Evolutionary conservation across 1,284 basidiomycete species (phyloP).

Genomic region (Tilletia walkeri): DNA sequence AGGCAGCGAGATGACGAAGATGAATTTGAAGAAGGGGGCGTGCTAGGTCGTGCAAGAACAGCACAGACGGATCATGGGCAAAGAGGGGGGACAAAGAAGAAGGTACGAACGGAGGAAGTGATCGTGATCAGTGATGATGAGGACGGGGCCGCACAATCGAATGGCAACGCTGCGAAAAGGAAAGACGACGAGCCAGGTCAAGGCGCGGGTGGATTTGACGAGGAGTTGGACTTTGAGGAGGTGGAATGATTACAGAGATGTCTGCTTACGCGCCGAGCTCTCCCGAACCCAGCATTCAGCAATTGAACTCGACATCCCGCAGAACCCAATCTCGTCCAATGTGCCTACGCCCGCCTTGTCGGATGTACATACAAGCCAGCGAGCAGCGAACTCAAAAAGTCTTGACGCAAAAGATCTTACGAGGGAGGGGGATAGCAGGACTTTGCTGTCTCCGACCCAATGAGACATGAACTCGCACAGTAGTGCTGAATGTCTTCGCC

Average conservation of each 20-base stretch:
- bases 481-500: no score
- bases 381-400: no score
- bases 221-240: constrained; percentile 36
- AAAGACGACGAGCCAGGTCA: background rate
- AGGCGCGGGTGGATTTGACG: constrained; percentile 10
- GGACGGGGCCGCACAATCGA: background rate
- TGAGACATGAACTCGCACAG: no score
- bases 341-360: no score
- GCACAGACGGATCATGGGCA: background rate
- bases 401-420: no score
- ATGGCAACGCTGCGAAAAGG: background rate
- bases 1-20: background rate
- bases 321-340: background rate
- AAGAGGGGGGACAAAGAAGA: background rate
- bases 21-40: background rate
- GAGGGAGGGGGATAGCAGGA: no score
- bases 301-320: background rate
- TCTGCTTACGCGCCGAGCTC: no score
- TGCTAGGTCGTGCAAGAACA: background rate
- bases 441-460: no score
- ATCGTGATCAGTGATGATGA: constrained; percentile 12
- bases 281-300: background rate
- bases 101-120: background rate
- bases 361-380: no score
- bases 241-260: constrained; percentile 22